phyloP scores from a whole-genome alignment of 73 alveolate genomes.

The Symbiodinium natans region DNA sequence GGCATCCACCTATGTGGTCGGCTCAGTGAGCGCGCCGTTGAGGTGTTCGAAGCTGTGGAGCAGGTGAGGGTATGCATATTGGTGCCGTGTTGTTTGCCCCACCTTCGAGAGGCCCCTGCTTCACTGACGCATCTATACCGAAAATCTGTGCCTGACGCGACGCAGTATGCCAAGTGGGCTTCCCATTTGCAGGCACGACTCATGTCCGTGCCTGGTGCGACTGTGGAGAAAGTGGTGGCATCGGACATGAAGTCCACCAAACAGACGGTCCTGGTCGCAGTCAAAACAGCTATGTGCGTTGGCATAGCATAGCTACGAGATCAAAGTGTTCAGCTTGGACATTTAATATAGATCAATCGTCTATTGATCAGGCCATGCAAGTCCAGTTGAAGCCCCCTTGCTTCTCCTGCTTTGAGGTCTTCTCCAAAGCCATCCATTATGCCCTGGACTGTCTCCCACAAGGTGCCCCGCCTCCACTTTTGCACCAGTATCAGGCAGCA shows the following conservation, averaged over 20 bases:
- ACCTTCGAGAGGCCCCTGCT: slow-evolving; percentile 37
- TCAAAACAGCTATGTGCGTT: background rate
- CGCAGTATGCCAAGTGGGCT: slow-evolving; percentile 30
- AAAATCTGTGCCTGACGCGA: slow-evolving; percentile 36
- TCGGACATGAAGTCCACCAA: slow-evolving; percentile 42
- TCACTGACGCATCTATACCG: slow-evolving; percentile 49
- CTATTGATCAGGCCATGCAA: no score
- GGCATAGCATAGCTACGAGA: no score
- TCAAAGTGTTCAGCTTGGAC: no score
- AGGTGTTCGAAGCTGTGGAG: slow-evolving; percentile 7
- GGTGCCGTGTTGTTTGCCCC: slow-evolving; percentile 76
- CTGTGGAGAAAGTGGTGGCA: background rate
- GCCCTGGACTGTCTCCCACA: background rate
- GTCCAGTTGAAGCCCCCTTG: no score
- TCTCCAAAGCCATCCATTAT: background rate
- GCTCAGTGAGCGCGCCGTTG: slow-evolving; percentile 30
- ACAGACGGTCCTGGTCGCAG: background rate
- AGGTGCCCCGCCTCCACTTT: background rate
- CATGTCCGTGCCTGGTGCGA: background rate
- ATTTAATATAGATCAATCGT: background rate
- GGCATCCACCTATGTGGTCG: background rate
- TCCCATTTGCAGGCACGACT: slow-evolving; percentile 23
- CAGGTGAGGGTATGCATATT: background rate
- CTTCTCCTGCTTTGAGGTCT: background rate
- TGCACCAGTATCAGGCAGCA: no score